These are phyloP conservation scores for Penicillium diatomitis DNA, from an alignment of 495 filamentous ascomycete species.

Conservation along the genomic window DNA sequence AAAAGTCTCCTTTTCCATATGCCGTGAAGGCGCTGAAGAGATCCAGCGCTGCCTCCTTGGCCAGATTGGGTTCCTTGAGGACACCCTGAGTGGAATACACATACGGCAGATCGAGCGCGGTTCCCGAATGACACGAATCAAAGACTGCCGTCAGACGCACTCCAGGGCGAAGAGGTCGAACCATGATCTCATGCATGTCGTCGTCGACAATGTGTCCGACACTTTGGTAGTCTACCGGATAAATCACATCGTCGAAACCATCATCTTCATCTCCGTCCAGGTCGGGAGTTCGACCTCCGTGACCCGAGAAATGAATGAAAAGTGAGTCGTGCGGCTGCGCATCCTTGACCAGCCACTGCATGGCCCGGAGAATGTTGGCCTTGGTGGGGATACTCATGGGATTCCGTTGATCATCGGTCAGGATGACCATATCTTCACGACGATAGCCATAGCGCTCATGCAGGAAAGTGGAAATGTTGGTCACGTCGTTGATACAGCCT, in stretches of 20 bases:
- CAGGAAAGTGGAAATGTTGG: constrained; percentile 90
- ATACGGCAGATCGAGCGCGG: constrained; percentile 91
- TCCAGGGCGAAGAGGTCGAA: constrained; percentile 69
- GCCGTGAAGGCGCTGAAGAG: constrained; percentile 77
- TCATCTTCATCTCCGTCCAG: constrained; percentile 93
- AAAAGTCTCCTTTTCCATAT: constrained; percentile 80
- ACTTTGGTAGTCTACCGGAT: constrained; percentile 84
- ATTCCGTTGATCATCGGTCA: constrained; percentile 93
- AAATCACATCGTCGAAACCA: constrained; percentile 96
- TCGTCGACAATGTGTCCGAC: constrained; percentile 95
- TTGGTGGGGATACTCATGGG: constrained; percentile 93
- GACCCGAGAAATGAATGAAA: constrained; percentile 96
- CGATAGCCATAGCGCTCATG: constrained; percentile 80
- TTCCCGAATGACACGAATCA: constrained; percentile 96
- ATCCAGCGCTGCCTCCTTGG: constrained; percentile 93
- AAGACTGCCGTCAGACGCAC: constrained; percentile 95
- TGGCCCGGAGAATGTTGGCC: constrained; percentile 86
- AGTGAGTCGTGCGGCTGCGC: constrained; percentile 91
- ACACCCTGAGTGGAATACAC: constrained; percentile 92
- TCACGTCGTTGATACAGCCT: constrained; percentile 97
- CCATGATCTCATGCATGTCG: constrained; percentile 97
- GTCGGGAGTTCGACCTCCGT: constrained; percentile 92
- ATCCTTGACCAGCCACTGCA: constrained; percentile 98
- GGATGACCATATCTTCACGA: constrained; percentile 94
- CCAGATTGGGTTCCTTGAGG: constrained; percentile 94